Evolutionary conservation across 306 rosid genomes (phyloP), one percentile per base, ranked within the genome.

Genomic region (Fagus sylvatica): DNA sequence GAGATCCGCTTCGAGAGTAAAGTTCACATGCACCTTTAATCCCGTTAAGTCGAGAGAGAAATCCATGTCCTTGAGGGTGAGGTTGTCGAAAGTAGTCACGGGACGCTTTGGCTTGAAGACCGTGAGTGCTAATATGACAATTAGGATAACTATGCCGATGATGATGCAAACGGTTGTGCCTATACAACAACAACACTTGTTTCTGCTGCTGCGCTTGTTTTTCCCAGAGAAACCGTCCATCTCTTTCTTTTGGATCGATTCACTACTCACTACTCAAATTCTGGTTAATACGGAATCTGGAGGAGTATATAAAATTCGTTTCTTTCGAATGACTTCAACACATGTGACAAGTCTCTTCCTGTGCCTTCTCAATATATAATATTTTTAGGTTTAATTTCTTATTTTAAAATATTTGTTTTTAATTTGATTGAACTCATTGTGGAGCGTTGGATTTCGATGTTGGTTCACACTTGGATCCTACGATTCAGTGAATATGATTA

Each of bases 31-130:
- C 6, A 92, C 62, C 3, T 46, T 15, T 39, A 74, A 0, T 5
- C 0, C 13, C 4, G 82, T 77, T 1, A 85, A 0, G 72, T 79
- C 19, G 3, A 90, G 70, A 16, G 71, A 17, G 6, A 79, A 3
- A 36, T 78, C 71, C 73, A 90, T 57, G 53, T 90, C 76, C 5
- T 61, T 10, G 39, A 94, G 1, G 30, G 73, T 12, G 13, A 88
- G 66, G 69, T 78, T 8, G 43, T 87, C 75, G 69, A 87, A 72
- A 0, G 48, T 42, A 43, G 7, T 86, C 1, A 71, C 5, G 1
- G 93, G 85, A 0, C 69, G 41, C 42, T 51, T 73, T 33, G 98
- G 69, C 61, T 86, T 94, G 91, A 87, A 85, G 28, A 89, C 85
- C 2, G 87, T 90, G 5, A 83, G 67, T 2, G 82, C 85, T 4